Evolutionary conservation across 2,329 filamentous ascomycete species (phyloP).

Genomic region (Fonsecaea multimorphosa): DNA sequence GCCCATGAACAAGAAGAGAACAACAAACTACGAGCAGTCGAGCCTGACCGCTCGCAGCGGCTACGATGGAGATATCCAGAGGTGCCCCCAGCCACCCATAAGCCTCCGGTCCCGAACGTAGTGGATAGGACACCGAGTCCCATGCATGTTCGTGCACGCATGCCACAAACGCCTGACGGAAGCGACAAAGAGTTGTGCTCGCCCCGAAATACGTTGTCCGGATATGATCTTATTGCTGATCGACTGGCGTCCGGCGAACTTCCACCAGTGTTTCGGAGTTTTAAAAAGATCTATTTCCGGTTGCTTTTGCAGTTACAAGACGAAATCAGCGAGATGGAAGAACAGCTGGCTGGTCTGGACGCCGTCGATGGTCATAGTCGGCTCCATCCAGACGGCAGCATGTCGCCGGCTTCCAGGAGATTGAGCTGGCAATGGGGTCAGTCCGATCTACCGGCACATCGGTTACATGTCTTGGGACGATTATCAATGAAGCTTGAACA

Average conservation of each 20-base stretch:
- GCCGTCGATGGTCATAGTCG: constrained; percentile 44
- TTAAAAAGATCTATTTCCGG: constrained; percentile 81
- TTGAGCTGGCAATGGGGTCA: constrained; percentile 55
- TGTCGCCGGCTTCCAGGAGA: constrained; percentile 49
- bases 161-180: constrained; percentile 6
- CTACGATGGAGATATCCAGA: constrained; percentile 31
- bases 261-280: constrained; percentile 78
- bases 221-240: constrained; percentile 67
- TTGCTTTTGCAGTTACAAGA: constrained; percentile 84
- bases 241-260: constrained; percentile 53
- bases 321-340: constrained; percentile 80
- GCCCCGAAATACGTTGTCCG: constrained; percentile 23
- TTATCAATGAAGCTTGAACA: constrained; percentile 65
- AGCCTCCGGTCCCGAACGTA: constrained; percentile 2
- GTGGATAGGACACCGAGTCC: constrained; percentile 25
- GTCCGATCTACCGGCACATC: constrained; percentile 60
- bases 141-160: constrained; percentile 10
- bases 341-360: constrained; percentile 75
- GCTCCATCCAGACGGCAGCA: constrained; percentile 45
- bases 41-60: constrained; percentile 13
- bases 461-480: constrained; percentile 60
- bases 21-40: constrained; percentile 11
- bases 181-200: constrained; percentile 12
- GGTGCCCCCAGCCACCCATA: constrained; percentile 29
- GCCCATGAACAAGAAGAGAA: constrained; percentile 17